Evolutionary conservation across 192 early-diverging fungal species (phyloP).

Genomic region (Backusella luteola): DNA sequence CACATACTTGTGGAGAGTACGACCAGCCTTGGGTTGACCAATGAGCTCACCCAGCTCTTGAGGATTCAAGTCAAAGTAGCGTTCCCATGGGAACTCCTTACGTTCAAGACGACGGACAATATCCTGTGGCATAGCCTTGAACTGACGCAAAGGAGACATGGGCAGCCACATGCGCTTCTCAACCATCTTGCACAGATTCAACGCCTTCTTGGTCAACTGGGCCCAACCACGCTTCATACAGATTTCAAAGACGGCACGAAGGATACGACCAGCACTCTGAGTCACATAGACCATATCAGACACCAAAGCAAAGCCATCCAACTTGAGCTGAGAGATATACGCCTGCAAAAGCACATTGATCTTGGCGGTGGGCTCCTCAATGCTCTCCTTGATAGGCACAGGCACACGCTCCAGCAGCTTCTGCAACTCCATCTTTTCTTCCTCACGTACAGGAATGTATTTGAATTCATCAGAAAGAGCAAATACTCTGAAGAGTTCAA

Average conservation of each 20-base stretch:
- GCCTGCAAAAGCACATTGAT: conserved; percentile 92
- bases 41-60: conserved; percentile 93
- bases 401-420: conserved; percentile 83
- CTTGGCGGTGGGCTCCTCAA: conserved; percentile 91
- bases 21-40: conserved; percentile 84
- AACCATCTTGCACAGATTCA: conserved; percentile 97
- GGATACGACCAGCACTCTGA: conserved; percentile 89
- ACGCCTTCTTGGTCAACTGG: conserved; percentile 79
- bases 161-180: conserved; percentile 93
- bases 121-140: conserved; percentile 74
- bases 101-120: conserved; percentile 87
- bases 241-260: conserved; percentile 97
- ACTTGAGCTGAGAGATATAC: conserved; percentile 91
- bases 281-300: conserved; percentile 99
- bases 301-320: conserved; percentile 94
- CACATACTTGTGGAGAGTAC: conserved; percentile 83
- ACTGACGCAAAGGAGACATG: conserved; percentile 96
- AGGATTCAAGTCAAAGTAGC: conserved; percentile 90
- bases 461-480: conserved; percentile 91
- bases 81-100: conserved; percentile 93
- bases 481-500: conserved; percentile 87
- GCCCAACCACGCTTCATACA: conserved; percentile 93
- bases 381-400: conserved; percentile 89
- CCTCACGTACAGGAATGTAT: conserved; percentile 85
- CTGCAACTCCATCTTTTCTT: conserved; percentile 79